Evolutionary conservation across 1,284 basidiomycete species (phyloP).

Genomic region (Tilletia walkeri): DNA sequence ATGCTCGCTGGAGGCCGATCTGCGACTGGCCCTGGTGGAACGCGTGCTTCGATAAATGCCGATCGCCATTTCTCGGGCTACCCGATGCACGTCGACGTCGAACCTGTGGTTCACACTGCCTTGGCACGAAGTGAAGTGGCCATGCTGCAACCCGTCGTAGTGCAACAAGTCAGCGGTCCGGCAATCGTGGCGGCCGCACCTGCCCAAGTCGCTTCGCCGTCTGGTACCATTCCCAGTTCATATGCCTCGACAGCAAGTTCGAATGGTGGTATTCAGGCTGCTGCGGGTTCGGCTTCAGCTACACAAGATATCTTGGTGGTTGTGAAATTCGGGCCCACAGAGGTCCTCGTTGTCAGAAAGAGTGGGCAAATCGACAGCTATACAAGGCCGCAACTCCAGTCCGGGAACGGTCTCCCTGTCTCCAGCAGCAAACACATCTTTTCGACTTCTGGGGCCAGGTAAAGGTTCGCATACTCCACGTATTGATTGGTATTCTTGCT

Average conservation of each 20-base stretch:
- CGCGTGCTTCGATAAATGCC: constrained; percentile 13
- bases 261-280: background rate
- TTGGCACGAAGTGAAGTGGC: constrained; percentile 85
- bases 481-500: too few relatives aligned
- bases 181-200: background rate
- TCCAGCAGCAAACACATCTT: too few relatives aligned
- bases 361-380: constrained; percentile 33
- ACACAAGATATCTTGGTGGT: constrained; percentile 29
- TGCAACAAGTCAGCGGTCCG: constrained; percentile 1
- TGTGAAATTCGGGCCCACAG: constrained; percentile 28
- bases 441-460: too few relatives aligned
- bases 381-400: constrained; percentile 21
- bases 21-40: constrained; percentile 22
- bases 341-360: constrained; percentile 30
- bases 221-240: background rate
- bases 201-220: background rate
- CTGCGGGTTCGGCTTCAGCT: constrained; percentile 23
- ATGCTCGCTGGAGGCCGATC: constrained; percentile 23
- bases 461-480: too few relatives aligned
- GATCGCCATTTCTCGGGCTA: constrained; percentile 6
- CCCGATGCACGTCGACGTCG: constrained; percentile 33
- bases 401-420: too few relatives aligned
- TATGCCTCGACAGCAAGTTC: background rate
- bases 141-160: constrained; percentile 80
- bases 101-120: constrained; percentile 73